Percentiles rank a stretch among this genome's conserved stretches.
These are phyloP conservation scores for Fusarium torulosum DNA, from an alignment of 2,329 filamentous ascomycete species.

Conservation along the genomic window DNA sequence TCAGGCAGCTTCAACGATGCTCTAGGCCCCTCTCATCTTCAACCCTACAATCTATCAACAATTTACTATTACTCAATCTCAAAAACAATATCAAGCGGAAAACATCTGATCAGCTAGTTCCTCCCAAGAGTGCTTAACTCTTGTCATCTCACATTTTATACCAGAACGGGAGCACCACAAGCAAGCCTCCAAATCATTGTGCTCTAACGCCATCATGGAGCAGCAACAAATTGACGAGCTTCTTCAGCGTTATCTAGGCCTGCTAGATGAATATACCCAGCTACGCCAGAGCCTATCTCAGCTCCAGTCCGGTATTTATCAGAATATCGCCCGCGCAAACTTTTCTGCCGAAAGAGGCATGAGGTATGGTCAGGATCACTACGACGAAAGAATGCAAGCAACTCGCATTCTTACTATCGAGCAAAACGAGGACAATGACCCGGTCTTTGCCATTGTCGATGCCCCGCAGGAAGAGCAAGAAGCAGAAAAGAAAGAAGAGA, in stretches of 20 bases:
- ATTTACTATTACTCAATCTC: background rate
- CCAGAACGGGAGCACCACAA: too few species aligned
- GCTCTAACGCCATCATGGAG: conserved; percentile 30
- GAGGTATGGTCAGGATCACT: conserved; percentile 77
- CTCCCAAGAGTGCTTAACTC: background rate
- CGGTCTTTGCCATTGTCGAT: conserved; percentile 38
- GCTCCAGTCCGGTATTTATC: conserved; percentile 68
- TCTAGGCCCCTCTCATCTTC: background rate
- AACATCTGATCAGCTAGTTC: background rate
- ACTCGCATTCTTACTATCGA: conserved; percentile 56
- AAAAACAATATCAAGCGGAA: background rate
- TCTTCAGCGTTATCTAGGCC: conserved; percentile 72
- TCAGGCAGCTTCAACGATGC: conserved; percentile 18
- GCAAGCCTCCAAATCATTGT: too few species aligned
- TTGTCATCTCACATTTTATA: background rate
- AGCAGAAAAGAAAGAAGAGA: conserved; percentile 6
- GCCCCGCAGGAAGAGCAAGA: conserved; percentile 18
- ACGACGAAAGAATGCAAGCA: conserved; percentile 80
- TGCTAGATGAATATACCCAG: conserved; percentile 75
- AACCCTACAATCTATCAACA: conserved; percentile 11
- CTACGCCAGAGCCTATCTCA: conserved; percentile 67
- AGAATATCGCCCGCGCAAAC: conserved; percentile 78
- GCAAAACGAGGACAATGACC: conserved; percentile 23
- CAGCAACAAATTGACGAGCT: conserved; percentile 69
- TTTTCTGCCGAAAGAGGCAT: conserved; percentile 74